A percentile compares a stretch with the other conserved stretches of the same genome.
Evolutionary conservation across 2,329 filamentous ascomycete genomes (phyloP).

Genomic region (Diatrype stigma): DNA sequence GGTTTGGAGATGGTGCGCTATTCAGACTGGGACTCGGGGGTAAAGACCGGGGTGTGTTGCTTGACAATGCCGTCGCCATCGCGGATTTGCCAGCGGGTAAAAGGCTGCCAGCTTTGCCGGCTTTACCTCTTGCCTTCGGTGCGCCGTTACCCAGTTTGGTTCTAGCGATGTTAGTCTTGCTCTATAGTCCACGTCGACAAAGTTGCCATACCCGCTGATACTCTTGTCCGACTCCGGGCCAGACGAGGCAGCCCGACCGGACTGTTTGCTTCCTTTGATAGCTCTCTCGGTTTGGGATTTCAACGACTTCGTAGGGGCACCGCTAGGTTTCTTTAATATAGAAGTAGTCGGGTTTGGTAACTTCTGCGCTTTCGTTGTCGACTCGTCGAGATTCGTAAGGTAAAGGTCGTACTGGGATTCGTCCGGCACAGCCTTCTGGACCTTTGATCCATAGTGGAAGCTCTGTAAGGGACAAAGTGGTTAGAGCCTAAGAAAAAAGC

Average conservation of each 20-base stretch:
- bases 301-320: conserved; percentile 7
- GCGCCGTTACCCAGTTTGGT: conserved; percentile 33
- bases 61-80: conserved; percentile 41
- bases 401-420: conserved; percentile 53
- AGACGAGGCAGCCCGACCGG: too few species aligned
- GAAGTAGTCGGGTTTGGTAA: conserved; percentile 48
- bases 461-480: conserved; percentile 34
- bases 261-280: conserved; percentile 29
- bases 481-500: too few species aligned
- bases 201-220: conserved; percentile 38
- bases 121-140: conserved; percentile 18
- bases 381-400: conserved; percentile 47
- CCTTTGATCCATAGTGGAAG: conserved; percentile 49
- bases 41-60: conserved; percentile 37
- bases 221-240: conserved; percentile 42
- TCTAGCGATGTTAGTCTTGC: conserved; percentile 32
- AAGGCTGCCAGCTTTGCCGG: conserved; percentile 17
- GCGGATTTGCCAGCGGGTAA: conserved; percentile 29
- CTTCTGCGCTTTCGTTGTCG: conserved; percentile 41
- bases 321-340: conserved; percentile 40
- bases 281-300: conserved; percentile 18
- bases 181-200: conserved; percentile 6
- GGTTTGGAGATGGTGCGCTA: conserved; percentile 51
- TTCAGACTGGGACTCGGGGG: conserved; percentile 55
- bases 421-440: conserved; percentile 42